These are phyloP conservation scores for Botryococcus braunii DNA, from an alignment of 163 green algal genomes.

Conservation along the genomic window DNA sequence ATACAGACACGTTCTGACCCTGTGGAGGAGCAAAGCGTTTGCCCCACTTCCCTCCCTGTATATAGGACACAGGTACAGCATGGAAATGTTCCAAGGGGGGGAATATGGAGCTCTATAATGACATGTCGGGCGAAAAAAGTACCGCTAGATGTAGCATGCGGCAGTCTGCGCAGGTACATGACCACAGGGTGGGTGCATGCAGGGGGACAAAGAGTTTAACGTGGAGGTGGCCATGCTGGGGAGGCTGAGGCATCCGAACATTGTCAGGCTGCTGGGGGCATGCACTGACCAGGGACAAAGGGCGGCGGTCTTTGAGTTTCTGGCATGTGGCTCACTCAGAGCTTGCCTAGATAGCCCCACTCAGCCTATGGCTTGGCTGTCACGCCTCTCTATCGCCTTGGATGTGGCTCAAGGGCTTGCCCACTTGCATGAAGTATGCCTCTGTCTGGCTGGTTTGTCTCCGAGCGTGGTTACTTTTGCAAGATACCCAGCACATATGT, in stretches of 20 bases:
- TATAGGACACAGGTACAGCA: too few species aligned
- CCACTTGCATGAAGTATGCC: constrained; percentile 31
- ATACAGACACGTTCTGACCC: too few species aligned
- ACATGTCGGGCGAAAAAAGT: too few species aligned
- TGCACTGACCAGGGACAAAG: constrained; percentile 31
- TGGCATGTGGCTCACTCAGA: constrained; percentile 20
- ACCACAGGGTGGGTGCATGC: too few species aligned
- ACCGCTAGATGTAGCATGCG: too few species aligned
- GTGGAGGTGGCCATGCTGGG: constrained; percentile 37
- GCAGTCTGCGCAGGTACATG: too few species aligned
- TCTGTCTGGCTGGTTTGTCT: constrained; percentile 4
- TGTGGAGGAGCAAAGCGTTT: too few species aligned
- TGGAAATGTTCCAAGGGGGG: too few species aligned
- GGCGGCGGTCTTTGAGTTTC: constrained; percentile 26
- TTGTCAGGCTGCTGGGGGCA: constrained; percentile 35
- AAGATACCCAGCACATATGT: too few species aligned
- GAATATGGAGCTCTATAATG: too few species aligned
- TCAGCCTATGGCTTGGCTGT: constrained; percentile 8
- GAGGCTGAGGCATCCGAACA: constrained; percentile 30
- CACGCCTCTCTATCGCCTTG: constrained; percentile 16
- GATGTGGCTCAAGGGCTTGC: constrained; percentile 30
- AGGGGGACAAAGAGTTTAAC: constrained; percentile 50
- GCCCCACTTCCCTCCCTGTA: too few species aligned
- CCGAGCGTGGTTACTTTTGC: too few species aligned
- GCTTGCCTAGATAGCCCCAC: constrained; percentile 9